phyloP scores from a whole-genome alignment of 345 rosid species.

The Brassica incana region DNA sequence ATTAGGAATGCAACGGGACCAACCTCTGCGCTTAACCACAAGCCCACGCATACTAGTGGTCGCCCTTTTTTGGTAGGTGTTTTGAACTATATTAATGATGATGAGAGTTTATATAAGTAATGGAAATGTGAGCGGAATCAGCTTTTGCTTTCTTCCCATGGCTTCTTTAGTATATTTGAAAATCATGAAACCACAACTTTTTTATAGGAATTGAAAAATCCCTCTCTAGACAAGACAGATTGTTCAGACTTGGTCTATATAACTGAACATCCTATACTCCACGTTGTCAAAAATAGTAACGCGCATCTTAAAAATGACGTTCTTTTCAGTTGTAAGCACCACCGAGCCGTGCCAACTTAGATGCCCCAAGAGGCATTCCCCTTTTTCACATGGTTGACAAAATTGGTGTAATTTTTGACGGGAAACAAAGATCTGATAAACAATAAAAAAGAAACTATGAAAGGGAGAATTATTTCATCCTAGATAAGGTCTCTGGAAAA shows the following conservation, averaged over 20 bases:
- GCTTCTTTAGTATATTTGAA: neutral
- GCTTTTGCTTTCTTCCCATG: neutral
- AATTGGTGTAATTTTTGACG: neutral
- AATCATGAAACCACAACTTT: neutral
- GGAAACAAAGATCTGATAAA: neutral
- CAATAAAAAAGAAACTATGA: neutral
- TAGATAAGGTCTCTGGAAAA: neutral
- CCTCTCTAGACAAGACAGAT: neutral
- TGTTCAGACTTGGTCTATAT: neutral
- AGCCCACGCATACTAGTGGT: too few relatives aligned
- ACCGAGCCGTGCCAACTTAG: neutral
- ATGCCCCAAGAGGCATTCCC: neutral
- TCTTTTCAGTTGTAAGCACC: neutral
- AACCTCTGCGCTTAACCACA: too few relatives aligned
- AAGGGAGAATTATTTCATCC: neutral
- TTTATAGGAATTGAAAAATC: neutral
- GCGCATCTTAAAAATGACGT: neutral
- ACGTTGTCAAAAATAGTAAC: neutral
- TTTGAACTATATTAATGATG: too few relatives aligned
- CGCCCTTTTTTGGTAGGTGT: too few relatives aligned
- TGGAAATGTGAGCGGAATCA: too few relatives aligned
- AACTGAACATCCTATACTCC: neutral
- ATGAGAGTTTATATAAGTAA: too few relatives aligned
- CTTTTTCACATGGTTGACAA: neutral
- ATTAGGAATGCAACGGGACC: too few relatives aligned